A percentile compares a stretch with the other conserved stretches of the same genome.
These are phyloP conservation scores for Rhizophagus clarus DNA, from an alignment of 192 early-diverging fungal species.

Conservation along the genomic window DNA sequence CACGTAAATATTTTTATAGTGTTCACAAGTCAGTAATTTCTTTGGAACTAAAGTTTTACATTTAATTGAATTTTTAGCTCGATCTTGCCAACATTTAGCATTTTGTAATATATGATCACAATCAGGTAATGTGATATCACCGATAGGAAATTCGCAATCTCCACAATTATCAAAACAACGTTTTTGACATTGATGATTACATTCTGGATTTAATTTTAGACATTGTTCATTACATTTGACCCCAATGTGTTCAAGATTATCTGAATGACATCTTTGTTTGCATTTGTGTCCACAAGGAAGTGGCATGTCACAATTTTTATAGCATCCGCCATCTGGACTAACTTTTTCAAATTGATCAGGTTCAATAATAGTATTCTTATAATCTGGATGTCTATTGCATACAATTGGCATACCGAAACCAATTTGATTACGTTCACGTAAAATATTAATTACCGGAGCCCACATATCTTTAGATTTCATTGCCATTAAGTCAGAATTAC, in stretches of 20 bases:
- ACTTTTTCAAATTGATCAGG: slow-evolving; percentile 38
- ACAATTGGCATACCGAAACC: slow-evolving; percentile 47
- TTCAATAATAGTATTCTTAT: slow-evolving; percentile 26
- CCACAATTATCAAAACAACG: slow-evolving; percentile 32
- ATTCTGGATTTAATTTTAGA: slow-evolving; percentile 16
- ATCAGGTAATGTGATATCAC: not conserved
- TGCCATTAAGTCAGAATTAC: slow-evolving; percentile 46
- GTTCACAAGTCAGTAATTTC: slow-evolving; percentile 43
- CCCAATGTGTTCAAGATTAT: slow-evolving; percentile 38
- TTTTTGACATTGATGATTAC: slow-evolving; percentile 20
- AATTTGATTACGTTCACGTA: slow-evolving; percentile 39
- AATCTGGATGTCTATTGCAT: slow-evolving; percentile 52
- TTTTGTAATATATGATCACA: not conserved
- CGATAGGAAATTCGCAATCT: not conserved
- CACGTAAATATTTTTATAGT: slow-evolving; percentile 31
- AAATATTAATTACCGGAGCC: slow-evolving; percentile 43
- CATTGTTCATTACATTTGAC: slow-evolving; percentile 14
- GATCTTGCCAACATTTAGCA: not conserved
- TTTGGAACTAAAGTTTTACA: slow-evolving; percentile 32
- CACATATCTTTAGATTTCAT: slow-evolving; percentile 36
- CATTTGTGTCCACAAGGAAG: slow-evolving; percentile 60
- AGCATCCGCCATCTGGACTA: slow-evolving; percentile 59
- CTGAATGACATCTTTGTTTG: slow-evolving; percentile 31
- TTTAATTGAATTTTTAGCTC: not conserved
- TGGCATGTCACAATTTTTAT: slow-evolving; percentile 36